Conservation (phyloP, 805 yeast genomes). For the Tetrapisispora phaffii region DNA sequence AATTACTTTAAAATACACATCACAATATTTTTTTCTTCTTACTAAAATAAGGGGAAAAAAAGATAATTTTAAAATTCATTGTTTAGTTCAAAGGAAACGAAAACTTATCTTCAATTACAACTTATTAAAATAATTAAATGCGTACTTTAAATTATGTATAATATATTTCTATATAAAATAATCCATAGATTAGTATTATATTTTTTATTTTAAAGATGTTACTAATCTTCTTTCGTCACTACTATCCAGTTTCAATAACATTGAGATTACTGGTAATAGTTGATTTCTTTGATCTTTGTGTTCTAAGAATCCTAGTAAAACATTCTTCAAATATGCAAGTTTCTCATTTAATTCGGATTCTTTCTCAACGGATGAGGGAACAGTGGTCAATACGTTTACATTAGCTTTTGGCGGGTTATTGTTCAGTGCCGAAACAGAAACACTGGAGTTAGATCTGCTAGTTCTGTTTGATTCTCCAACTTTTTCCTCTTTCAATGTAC, state of each 20-base stretch:
- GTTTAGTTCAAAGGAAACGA: too few species aligned
- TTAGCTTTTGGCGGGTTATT: neutral
- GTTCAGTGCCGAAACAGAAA: slow-evolving; percentile 17
- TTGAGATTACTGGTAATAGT: slow-evolving; percentile 75
- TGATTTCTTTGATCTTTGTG: slow-evolving; percentile 85
- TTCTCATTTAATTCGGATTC: slow-evolving; percentile 33
- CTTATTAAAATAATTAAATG: neutral
- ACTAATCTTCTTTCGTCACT: slow-evolving; percentile 69
- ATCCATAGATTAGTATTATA: neutral
- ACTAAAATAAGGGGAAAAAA: too few species aligned
- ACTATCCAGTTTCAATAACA: slow-evolving; percentile 56
- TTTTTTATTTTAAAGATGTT: slow-evolving; percentile 33
- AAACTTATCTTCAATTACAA: neutral
- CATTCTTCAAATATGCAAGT: slow-evolving; percentile 78
- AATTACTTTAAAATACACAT: too few species aligned
- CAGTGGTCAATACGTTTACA: neutral
- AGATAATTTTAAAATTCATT: too few species aligned
- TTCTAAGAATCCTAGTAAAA: slow-evolving; percentile 80
- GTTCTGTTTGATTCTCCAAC: slow-evolving; percentile 19
- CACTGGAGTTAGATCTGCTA: slow-evolving; percentile 32
- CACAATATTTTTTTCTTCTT: too few species aligned
- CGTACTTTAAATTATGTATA: neutral
- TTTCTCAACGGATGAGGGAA: neutral
- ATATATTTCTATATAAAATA: neutral
- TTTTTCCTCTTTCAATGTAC: slow-evolving; percentile 33